Percentiles rank a stretch among this genome's conserved stretches.
Evolutionary conservation across 345 rosid genomes (phyloP).

Genomic region (Eucalyptus tenuipes): DNA sequence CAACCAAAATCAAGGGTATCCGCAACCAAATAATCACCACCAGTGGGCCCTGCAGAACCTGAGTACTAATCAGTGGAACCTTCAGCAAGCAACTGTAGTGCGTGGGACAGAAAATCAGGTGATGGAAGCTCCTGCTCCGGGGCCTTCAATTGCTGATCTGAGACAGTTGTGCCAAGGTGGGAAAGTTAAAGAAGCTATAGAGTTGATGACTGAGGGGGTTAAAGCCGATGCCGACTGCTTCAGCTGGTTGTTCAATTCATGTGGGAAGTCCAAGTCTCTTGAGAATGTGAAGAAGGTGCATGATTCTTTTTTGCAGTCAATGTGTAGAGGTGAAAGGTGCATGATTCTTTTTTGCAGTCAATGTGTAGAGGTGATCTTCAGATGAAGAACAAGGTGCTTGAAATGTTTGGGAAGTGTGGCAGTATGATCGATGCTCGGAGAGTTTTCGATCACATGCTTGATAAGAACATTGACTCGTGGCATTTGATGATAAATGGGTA

Average conservation of each 20-base stretch:
- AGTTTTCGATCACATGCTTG: constrained; percentile 30
- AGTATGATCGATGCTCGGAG: constrained; percentile 30
- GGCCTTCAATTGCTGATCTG: constrained; percentile 8
- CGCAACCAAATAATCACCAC: constrained; percentile 17
- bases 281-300: constrained; percentile 28
- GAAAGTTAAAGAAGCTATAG: constrained; percentile 24
- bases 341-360: constrained; percentile 30
- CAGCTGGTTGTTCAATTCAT: constrained; percentile 6
- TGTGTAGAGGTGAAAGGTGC: too few relatives aligned
- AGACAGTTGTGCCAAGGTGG: constrained; percentile 18
- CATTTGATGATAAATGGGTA: constrained; percentile 31
- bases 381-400: constrained; percentile 20
- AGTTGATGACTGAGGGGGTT: constrained; percentile 24
- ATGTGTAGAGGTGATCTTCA: constrained; percentile 14
- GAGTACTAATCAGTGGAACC: constrained; percentile 15
- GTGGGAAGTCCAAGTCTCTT: constrained; percentile 6
- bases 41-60: constrained; percentile 22
- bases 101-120: not conserved
- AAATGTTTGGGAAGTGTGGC: constrained; percentile 26
- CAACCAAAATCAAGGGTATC: constrained; percentile 8
- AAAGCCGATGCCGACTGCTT: constrained; percentile 18
- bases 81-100: constrained; percentile 4
- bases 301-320: too few relatives aligned
- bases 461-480: constrained; percentile 32
- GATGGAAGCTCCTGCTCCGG: not conserved